Conservation (phyloP, 2,329 filamentous ascomycete species). For the Fusarium falciforme region DNA sequence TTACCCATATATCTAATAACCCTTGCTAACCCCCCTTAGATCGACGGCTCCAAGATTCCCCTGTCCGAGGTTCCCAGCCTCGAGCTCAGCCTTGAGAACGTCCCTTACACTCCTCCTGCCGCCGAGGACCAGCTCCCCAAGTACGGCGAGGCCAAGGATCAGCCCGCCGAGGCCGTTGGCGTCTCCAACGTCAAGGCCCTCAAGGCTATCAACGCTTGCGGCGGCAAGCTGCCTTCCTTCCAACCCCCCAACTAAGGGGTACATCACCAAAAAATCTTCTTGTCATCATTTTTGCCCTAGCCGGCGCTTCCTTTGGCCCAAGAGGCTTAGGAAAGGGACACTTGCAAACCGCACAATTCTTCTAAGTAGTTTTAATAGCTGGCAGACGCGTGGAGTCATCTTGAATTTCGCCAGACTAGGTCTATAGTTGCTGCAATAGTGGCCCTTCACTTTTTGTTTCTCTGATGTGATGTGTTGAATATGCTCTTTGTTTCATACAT, state of each 20-base stretch:
- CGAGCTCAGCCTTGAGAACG: constrained; percentile 44
- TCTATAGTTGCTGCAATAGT: constrained; percentile 38
- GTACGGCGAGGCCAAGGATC: constrained; percentile 32
- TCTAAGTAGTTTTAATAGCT: constrained; percentile 40
- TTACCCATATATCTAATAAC: background rate
- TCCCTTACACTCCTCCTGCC: constrained; percentile 43
- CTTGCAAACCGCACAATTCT: constrained; percentile 39
- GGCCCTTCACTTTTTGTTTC: constrained; percentile 15
- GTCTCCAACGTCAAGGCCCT: constrained; percentile 28
- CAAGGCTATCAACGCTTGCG: constrained; percentile 36
- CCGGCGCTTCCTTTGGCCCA: background rate
- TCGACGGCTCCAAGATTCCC: constrained; percentile 52
- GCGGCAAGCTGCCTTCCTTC: constrained; percentile 33
- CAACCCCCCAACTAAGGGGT: constrained; percentile 24
- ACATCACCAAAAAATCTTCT: constrained; percentile 15
- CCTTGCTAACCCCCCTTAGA: constrained; percentile 32
- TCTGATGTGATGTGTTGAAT: background rate
- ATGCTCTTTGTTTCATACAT: no score
- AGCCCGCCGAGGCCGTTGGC: constrained; percentile 33
- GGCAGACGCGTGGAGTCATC: constrained; percentile 35
- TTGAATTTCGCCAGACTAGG: constrained; percentile 38
- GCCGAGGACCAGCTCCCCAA: constrained; percentile 45
- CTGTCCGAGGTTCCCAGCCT: constrained; percentile 51
- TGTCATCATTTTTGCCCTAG: background rate
- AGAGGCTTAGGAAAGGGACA: constrained; percentile 22